Evolutionary conservation across 2,329 filamentous ascomycete species (phyloP), one percentile per base, ranked within the genome.

Genomic region (Xylariaceae sp.): DNA sequence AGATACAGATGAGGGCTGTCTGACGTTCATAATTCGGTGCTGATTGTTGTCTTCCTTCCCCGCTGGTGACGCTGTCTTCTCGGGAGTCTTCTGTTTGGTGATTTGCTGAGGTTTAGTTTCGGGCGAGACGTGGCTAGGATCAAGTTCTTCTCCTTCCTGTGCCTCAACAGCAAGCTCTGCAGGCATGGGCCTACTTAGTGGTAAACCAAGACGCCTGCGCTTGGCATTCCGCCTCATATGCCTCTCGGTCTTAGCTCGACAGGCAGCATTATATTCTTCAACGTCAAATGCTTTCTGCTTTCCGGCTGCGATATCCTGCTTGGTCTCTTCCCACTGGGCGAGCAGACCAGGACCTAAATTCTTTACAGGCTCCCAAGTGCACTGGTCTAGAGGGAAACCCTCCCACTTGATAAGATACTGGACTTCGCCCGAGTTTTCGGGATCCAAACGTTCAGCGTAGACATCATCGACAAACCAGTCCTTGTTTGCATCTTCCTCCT

Each of bases 341-440:
- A 77, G 64, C 4, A 83, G 67, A 0, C 71, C 70, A 2, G 68
- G 59, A 0, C 70, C 70, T 3, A 85, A 65, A 52, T 82, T 71
- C 4, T 74, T 67, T 9, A 66, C 60, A 0, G 82, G 80, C 60
- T 86, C 82, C 82, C 82, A 86, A 0, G 83, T 86, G 52, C 79
- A 77, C 54, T 81, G 70, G n/a, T 83, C 70, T 4, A 85, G 59
- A 1, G 78, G 74, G 65, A 87, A 92, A 1, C 75, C 79, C 21
- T 77, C 74, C 89, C 88, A 91, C 56, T 83, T 79, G 20, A 90
- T 80, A 1, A 91, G 77, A 66, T 85, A 91, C 20, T 74, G 64
- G 23, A 65, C 70, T 16, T 67, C 65, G 4, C 71, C 72, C 3
- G 67, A 60, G 2, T 42, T 20, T 7, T 62, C 52, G 4, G 65